Evolutionary conservation across 1,139 yeast species (phyloP), one percentile per base, ranked within the genome.

Genomic region (Blastobotrys buckinghamii): DNA sequence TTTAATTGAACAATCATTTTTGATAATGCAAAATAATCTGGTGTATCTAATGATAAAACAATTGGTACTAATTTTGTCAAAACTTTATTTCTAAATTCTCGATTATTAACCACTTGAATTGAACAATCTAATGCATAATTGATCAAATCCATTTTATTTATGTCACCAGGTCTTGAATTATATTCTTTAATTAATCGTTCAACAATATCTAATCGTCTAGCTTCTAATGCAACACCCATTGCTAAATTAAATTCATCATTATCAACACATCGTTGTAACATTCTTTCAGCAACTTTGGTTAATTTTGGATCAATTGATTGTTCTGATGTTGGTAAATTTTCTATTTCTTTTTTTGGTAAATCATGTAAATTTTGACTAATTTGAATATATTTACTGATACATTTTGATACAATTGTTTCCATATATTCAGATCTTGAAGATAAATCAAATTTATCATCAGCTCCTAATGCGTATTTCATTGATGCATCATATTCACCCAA

Each of bases 401-500:
- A 89, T 66, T 88, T 87, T 17, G 96, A 85, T 38, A 92, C 94
- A 60, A 92, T 87, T 7, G 97, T 92, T 69, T 94, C 96, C 52
- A 84, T 85, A 67, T 80, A 92, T 70, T 90, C 96, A n/a, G 89
- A 77, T 55, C 78, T 76, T 10, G 48, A 44, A 51, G 77, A 64
- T 48, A 89, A 73, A 66, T 90, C 79, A 63, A 94, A 88, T 59
- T 78, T 81, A 37, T 81, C 77, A 26, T 89, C 96, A 12, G 98
- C 94, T 42, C 80, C 82, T 45, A 92, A 77, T 2, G 96, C 92
- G 66, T 82, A 92, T 64, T 79, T 84, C 56, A 92, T 96, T 12
- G 96, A 85, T 6, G 94, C 79, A 55, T 87, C 95, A 62, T 85
- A 89, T 65, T 92, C 98, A 42, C 97, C 97, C 60, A 92, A 76